phyloP scores from a whole-genome alignment of 2,329 filamentous ascomycete genomes.

The Berkeleyomyces basicola region DNA sequence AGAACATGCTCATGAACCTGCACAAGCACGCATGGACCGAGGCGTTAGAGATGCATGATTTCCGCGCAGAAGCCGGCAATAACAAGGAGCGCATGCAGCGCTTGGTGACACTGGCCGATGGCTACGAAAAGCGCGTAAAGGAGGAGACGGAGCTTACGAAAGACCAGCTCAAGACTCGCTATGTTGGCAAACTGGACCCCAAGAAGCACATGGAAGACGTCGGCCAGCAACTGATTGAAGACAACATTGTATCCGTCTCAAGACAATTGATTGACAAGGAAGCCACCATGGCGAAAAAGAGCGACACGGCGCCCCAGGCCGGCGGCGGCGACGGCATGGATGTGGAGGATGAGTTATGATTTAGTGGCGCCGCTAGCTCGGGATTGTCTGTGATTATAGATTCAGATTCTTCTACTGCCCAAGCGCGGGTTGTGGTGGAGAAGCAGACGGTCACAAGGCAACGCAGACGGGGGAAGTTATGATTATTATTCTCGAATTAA shows the following conservation, averaged over 20 bases:
- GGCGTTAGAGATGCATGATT: slow-evolving; percentile 91
- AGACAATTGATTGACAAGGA: slow-evolving; percentile 99
- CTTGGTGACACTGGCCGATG: slow-evolving; percentile 77
- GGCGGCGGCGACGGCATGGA: slow-evolving; percentile 49
- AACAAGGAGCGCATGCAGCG: slow-evolving; percentile 82
- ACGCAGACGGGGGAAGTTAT: not conserved
- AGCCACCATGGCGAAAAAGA: slow-evolving; percentile 69
- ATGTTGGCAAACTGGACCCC: slow-evolving; percentile 95
- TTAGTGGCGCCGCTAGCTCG: not conserved
- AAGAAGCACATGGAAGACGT: slow-evolving; percentile 99
- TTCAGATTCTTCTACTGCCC: not conserved
- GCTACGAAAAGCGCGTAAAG: slow-evolving; percentile 97
- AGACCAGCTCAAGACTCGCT: slow-evolving; percentile 95
- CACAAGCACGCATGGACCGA: slow-evolving; percentile 99
- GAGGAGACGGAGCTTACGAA: slow-evolving; percentile 95
- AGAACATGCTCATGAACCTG: slow-evolving; percentile 99
- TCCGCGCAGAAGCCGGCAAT: slow-evolving; percentile 63
- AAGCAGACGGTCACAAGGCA: not conserved
- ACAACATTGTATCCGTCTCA: slow-evolving; percentile 98
- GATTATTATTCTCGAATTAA: not conserved
- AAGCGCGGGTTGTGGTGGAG: not conserved
- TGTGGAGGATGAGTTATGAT: slow-evolving; percentile 41
- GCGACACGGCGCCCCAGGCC: slow-evolving; percentile 32
- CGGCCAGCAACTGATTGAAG: slow-evolving; percentile 90
- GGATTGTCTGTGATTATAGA: not conserved